Evolutionary conservation across 208 protist genomes (phyloP).

Genomic region (Kentomonas sorsogonicus): DNA sequence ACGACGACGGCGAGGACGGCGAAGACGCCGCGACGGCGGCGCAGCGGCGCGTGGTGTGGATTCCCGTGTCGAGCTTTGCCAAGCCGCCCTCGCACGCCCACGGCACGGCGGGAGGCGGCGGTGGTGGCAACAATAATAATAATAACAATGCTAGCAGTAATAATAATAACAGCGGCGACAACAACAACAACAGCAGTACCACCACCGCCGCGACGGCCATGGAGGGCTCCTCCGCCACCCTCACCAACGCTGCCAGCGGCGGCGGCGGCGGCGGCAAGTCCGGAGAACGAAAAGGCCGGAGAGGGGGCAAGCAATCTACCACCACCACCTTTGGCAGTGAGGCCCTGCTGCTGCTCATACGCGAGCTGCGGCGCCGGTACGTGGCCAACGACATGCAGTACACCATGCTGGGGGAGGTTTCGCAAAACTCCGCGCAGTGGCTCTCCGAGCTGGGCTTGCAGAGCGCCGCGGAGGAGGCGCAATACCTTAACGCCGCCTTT

Average conservation of each 20-base stretch:
- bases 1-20: background rate
- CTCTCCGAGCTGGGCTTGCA: too few species aligned
- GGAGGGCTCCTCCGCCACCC: too few species aligned
- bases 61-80: slow-evolving; percentile 18
- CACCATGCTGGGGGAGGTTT: background rate
- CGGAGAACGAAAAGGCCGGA: background rate
- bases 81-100: slow-evolving; percentile 8
- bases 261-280: background rate
- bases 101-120: slow-evolving; percentile 7
- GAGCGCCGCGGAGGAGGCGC: too few species aligned
- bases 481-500: too few species aligned
- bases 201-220: background rate
- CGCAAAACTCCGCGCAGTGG: too few species aligned
- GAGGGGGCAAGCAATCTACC: background rate
- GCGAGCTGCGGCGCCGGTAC: slow-evolving; percentile 41
- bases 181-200: background rate
- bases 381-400: background rate
- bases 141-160: too few species aligned
- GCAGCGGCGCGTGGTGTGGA: slow-evolving; percentile 11
- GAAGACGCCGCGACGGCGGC: too few species aligned
- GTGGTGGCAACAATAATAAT: too few species aligned
- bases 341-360: slow-evolving; percentile 48
- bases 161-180: background rate
- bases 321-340: slow-evolving; percentile 28
- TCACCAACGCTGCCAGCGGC: background rate